phyloP scores from a whole-genome alignment of 2,329 filamentous ascomycete species.

The Venturia nashicola region DNA sequence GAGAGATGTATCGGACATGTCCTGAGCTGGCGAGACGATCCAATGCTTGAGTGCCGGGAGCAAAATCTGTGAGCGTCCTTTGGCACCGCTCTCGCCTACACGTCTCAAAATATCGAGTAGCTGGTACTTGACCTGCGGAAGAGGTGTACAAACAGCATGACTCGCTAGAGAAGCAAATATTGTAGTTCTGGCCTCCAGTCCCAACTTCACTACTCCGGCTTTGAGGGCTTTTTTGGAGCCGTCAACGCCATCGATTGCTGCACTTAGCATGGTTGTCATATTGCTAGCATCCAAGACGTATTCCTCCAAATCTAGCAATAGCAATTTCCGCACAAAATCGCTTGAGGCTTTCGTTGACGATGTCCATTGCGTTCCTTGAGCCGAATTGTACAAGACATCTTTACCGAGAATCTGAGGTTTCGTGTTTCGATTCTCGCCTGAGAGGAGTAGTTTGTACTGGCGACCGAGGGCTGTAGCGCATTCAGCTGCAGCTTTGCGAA shows the following conservation, averaged over 20 bases:
- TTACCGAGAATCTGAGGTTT: not conserved
- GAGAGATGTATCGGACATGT: slow-evolving; percentile 38
- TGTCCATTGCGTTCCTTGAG: slow-evolving; percentile 8
- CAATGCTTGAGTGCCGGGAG: slow-evolving; percentile 63
- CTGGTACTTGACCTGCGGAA: slow-evolving; percentile 55
- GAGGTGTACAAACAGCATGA: slow-evolving; percentile 57
- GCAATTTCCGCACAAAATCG: slow-evolving; percentile 20
- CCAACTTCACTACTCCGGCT: slow-evolving; percentile 35
- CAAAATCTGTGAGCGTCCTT: slow-evolving; percentile 60
- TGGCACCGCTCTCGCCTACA: slow-evolving; percentile 59
- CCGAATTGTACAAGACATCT: slow-evolving; percentile 9
- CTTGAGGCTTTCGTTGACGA: slow-evolving; percentile 23
- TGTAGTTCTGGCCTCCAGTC: slow-evolving; percentile 49
- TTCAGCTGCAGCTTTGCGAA: slow-evolving; percentile 63
- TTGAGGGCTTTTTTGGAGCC: slow-evolving; percentile 10
- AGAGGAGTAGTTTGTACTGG: slow-evolving; percentile 8
- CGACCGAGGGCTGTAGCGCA: slow-evolving; percentile 34
- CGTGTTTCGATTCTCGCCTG: not conserved
- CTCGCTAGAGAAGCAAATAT: slow-evolving; percentile 62
- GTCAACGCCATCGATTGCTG: slow-evolving; percentile 41
- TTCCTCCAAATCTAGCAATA: slow-evolving; percentile 74
- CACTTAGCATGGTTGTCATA: slow-evolving; percentile 51
- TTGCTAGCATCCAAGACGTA: slow-evolving; percentile 69
- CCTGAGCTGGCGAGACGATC: slow-evolving; percentile 43
- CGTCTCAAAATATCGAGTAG: slow-evolving; percentile 62